Base-by-base conservation (phyloP, 371 early-diverging fungal genomes). In the Gilbertella persicaria region DNA sequence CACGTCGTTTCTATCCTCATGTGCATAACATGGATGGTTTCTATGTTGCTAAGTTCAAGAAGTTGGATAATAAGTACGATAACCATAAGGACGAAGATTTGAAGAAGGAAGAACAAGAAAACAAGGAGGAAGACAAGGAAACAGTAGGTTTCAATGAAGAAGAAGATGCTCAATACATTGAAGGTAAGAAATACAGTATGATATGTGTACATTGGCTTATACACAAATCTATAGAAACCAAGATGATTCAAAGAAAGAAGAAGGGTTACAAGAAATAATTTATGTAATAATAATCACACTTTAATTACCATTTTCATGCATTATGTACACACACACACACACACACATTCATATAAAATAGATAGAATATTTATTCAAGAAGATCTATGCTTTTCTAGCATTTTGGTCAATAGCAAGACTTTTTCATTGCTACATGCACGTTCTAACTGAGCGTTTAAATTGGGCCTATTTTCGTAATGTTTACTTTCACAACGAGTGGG, bases 1-100 rank as follows among this genome's bases (percentile, higher is more conserved):
- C 98, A 0, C 83, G 95, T 49, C 85, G 99, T 53, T 94, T 92
- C 79, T 99, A 98, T 76, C 99, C 99, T 28, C 99, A 99, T 71
- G 88, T 95, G 21, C 96, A 99, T 75, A 99, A 99, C 75, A 98
- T 99, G 98, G 99, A 99, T 76, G 99, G 99, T 49, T 99, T 99
- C 87, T 99, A 84, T 73, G 97, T 99, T 20, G 95, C 98, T 38
- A 99, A 99, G 62, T 90, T 99, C 69, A 89, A 91, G 75, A 94
- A 97, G 73, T 50, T 87, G 37, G 84, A 86, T 59, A 90, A 89
- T 78, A 88, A 85, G 71, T 76, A 75, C 39, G 69, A 66, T 28
- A 69, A 65, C n/a, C 57, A 49, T 35, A 71, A 75, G 60, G 74
- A 70, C 24, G 62, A 69, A n/a, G 64, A 62, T 3, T 67, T 67